Base-by-base conservation (phyloP, 2,329 filamentous ascomycete genomes). In the Macrophomina tecta region DNA sequence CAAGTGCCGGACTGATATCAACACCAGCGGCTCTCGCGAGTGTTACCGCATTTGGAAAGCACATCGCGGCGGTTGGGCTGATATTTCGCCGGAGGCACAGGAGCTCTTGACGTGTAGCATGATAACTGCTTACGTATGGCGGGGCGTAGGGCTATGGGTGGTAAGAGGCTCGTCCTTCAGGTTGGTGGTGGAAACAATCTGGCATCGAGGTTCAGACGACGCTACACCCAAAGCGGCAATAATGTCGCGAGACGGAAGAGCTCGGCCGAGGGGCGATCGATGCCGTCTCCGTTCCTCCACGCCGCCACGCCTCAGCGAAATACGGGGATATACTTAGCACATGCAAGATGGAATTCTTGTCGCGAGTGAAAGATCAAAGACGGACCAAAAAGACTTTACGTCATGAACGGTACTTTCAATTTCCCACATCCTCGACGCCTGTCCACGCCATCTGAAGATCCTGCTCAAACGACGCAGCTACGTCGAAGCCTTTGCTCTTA, bases 401-500 rank as follows among this genome's bases (percentile, higher is more conserved):
- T 28, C 9, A 6, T 16, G 14, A 2, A 52, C 12, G 42, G 16
- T 30, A 48, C 38, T 5, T 23, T 49, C 45, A 62, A 11, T 38
- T 40, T 2, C 46, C 38, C 14, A 46, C 18, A 5, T 45, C 34
- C 18, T 32, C 12, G 16, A n/a, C 38, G 5, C 46, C 36, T 11
- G 46, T 56, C 64, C 64, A 66, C 14, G 53, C 53, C 34, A 23
- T 46, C 45, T 61, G 45, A 14, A 66, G 64, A n/a, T 61, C 64
- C 4, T 18, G 23, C 34, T 60, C 55, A 55, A 66, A 66, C 1
- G 42, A 18, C 7, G 45, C 53, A 4, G 64, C 64, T 3, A 66
- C 48, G 32, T 60, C 64, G 53, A 66, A 66, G 16, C 64, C 64
- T n/a, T 66, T 66, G 53, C 38, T 56, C 34, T 61, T 61, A 46